phyloP scores from a whole-genome alignment of 371 early-diverging fungal genomes.

The Actinomucor elegans region DNA sequence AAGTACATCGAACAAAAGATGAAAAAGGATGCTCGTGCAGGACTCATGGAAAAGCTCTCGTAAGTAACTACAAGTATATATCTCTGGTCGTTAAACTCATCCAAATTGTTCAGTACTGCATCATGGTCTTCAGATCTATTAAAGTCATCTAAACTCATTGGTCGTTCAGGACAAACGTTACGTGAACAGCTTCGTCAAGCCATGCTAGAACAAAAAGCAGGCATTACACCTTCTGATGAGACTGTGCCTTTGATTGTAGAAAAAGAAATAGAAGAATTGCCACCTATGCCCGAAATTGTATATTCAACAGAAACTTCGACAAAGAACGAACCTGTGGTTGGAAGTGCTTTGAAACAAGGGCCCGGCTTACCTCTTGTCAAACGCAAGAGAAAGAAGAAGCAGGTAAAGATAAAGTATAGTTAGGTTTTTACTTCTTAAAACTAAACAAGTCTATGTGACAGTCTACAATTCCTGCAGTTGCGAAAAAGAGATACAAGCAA shows the following conservation, averaged over 20 bases:
- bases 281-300: constrained; percentile 14
- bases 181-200: constrained; percentile 75
- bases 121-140: constrained; percentile 74
- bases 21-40: constrained; percentile 90
- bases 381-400: constrained; percentile 52
- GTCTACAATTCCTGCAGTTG: constrained; percentile 45
- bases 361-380: constrained; percentile 29
- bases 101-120: constrained; percentile 33
- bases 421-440: no score
- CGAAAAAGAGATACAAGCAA: constrained; percentile 44
- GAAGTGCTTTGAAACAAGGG: constrained; percentile 53
- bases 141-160: constrained; percentile 77
- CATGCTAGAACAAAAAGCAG: constrained; percentile 71
- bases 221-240: constrained; percentile 59
- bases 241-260: constrained; percentile 51
- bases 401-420: no score
- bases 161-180: constrained; percentile 67
- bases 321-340: constrained; percentile 22
- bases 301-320: constrained; percentile 1
- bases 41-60: constrained; percentile 81
- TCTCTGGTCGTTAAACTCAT: not conserved
- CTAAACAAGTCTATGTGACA: no score
- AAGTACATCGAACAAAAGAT: constrained; percentile 90
- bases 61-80: constrained; percentile 13
- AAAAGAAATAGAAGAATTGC: constrained; percentile 30